phyloP scores from a whole-genome alignment of 2,329 filamentous ascomycete genomes.

The Clonostachys byssicola region DNA sequence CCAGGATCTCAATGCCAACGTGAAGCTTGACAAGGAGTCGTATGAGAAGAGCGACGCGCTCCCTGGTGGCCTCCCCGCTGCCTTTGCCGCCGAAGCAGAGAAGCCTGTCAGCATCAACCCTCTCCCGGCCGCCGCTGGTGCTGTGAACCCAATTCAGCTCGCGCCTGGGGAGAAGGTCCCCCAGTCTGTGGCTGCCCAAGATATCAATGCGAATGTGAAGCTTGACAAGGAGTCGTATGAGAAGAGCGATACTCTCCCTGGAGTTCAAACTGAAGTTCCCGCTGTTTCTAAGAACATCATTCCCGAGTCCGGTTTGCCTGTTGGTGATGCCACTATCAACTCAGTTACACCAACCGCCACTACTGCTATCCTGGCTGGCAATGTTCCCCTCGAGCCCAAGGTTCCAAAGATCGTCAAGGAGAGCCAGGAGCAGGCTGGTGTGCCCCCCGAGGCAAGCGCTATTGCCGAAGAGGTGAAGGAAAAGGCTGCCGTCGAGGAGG shows the following conservation, averaged over 20 bases:
- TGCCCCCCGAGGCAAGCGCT: conserved; percentile 64
- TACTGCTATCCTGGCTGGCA: conserved; percentile 64
- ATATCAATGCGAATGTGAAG: conserved; percentile 66
- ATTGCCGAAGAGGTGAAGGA: conserved; percentile 62
- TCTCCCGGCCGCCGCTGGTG: conserved; percentile 57
- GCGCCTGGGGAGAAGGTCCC: conserved; percentile 80
- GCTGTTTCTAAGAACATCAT: conserved; percentile 39
- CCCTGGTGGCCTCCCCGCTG: conserved; percentile 54
- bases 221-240: conserved; percentile 86
- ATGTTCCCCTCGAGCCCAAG: conserved; percentile 60
- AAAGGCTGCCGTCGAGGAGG: conserved; percentile 67
- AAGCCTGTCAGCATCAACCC: conserved; percentile 42
- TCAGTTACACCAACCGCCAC: conserved; percentile 53
- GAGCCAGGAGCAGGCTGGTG: conserved; percentile 63
- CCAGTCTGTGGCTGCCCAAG: conserved; percentile 61
- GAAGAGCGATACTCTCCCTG: conserved; percentile 64
- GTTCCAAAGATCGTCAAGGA: conserved; percentile 58
- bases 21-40: conserved; percentile 77
- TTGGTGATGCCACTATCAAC: conserved; percentile 47
- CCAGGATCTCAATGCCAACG: conserved; percentile 66
- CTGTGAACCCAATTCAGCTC: conserved; percentile 76
- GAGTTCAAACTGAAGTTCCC: conserved; percentile 20
- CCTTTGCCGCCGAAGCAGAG: conserved; percentile 36
- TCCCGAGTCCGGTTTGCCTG: conserved; percentile 78
- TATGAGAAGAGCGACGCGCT: conserved; percentile 77